A percentile compares a stretch with the other conserved stretches of the same genome.
Conservation (phyloP, 208 protist species). For the Trypanosomatidae sp. region DNA sequence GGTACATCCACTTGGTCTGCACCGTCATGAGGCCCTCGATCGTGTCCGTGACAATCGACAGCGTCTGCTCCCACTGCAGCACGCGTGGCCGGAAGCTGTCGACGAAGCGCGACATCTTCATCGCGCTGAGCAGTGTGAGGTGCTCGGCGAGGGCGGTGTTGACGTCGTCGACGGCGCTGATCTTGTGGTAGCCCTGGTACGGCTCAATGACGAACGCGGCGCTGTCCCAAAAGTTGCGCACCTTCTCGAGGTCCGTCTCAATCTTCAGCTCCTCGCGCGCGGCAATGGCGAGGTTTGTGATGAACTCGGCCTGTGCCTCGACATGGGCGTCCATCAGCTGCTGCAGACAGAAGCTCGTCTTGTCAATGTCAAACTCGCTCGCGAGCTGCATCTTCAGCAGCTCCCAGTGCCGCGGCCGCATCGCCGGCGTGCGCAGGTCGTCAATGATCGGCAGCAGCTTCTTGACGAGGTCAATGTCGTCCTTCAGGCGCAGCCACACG, state of each 20-base stretch:
- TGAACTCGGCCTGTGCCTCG: constrained; percentile 90
- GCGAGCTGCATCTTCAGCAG: constrained; percentile 88
- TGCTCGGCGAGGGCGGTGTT: constrained; percentile 91
- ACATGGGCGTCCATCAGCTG: constrained; percentile 90
- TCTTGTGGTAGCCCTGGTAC: constrained; percentile 88
- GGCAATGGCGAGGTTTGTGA: constrained; percentile 85
- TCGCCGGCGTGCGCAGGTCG: constrained; percentile 91
- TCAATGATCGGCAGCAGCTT: constrained; percentile 92
- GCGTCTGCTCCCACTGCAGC: constrained; percentile 90
- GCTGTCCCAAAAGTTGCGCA: constrained; percentile 85
- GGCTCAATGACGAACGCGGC: constrained; percentile 75
- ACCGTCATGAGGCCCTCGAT: constrained; percentile 89
- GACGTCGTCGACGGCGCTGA: constrained; percentile 88
- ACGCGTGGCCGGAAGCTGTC: constrained; percentile 92
- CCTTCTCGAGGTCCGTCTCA: constrained; percentile 87
- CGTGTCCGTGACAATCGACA: constrained; percentile 91
- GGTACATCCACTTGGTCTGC: constrained; percentile 95
- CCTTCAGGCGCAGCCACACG: constrained; percentile 88
- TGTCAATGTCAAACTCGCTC: constrained; percentile 84
- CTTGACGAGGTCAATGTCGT: constrained; percentile 94
- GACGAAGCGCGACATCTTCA: constrained; percentile 95
- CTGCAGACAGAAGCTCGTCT: constrained; percentile 88
- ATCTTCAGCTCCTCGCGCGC: constrained; percentile 94
- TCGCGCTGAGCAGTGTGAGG: constrained; percentile 84
- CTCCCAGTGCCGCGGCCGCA: constrained; percentile 90